These are phyloP conservation scores for Thalassiosira exigua DNA, from an alignment of 352 stramenopile species.

Conservation along the genomic window DNA sequence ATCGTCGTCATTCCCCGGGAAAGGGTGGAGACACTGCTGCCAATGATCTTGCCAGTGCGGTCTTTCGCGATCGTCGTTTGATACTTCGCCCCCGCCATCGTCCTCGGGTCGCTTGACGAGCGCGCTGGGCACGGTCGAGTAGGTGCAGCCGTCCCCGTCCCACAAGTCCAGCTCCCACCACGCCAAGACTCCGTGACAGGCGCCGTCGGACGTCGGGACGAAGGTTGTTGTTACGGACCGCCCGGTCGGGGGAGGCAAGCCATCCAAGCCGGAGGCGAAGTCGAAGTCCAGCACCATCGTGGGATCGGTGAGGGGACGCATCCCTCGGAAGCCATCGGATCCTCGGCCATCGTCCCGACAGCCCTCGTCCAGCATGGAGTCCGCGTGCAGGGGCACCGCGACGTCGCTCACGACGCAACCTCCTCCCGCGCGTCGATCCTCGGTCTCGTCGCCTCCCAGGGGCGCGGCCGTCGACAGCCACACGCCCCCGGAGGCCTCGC, in stretches of 20 bases:
- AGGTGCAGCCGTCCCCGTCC: slow-evolving; percentile 50
- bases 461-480: slow-evolving; percentile 26
- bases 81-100: no score
- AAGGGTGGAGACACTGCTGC: slow-evolving; percentile 77
- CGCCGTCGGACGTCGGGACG: slow-evolving; percentile 48
- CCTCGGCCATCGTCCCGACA: slow-evolving; percentile 14
- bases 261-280: slow-evolving; percentile 55
- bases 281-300: slow-evolving; percentile 66
- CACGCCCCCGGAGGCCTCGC: slow-evolving; percentile 37
- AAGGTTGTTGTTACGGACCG: slow-evolving; percentile 17
- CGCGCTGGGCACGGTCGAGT: slow-evolving; percentile 51
- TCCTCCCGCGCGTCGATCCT: slow-evolving; percentile 13
- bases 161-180: slow-evolving; percentile 84
- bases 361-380: slow-evolving; percentile 37
- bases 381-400: slow-evolving; percentile 48
- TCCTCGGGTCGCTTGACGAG: slow-evolving; percentile 6
- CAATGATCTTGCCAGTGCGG: slow-evolving; percentile 86
- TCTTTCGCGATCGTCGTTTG: background rate
- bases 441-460: slow-evolving; percentile 3
- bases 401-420: slow-evolving; percentile 15
- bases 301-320: slow-evolving; percentile 56
- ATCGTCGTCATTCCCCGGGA: slow-evolving; percentile 42
- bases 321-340: slow-evolving; percentile 1
- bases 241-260: slow-evolving; percentile 54
- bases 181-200: slow-evolving; percentile 67